phyloP scores from a whole-genome alignment of 331 rosid genomes.

The Malus hybrid region DNA sequence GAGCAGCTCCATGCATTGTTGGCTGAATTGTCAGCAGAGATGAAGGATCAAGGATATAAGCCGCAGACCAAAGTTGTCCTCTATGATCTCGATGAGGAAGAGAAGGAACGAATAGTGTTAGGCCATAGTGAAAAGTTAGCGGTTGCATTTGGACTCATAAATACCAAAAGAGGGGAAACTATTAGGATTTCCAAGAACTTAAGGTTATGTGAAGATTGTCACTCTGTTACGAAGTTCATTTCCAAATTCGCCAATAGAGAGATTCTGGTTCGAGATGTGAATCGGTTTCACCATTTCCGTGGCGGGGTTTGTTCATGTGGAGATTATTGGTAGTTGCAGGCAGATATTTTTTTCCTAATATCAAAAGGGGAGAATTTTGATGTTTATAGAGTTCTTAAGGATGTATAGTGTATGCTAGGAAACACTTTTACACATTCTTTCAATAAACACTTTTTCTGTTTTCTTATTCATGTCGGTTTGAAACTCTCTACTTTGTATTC shows the following conservation, averaged over 20 bases:
- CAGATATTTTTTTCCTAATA: not conserved
- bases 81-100: constrained; percentile 29
- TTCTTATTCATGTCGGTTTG: not conserved
- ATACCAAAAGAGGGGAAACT: constrained; percentile 14
- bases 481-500: not conserved
- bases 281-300: constrained; percentile 28
- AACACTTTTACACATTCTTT: not conserved
- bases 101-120: constrained; percentile 25
- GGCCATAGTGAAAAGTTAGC: constrained; percentile 33
- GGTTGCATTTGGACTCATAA: constrained; percentile 29
- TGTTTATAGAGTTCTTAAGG: not conserved
- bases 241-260: constrained; percentile 25
- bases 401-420: not conserved
- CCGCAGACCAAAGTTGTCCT: constrained; percentile 26
- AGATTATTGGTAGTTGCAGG: constrained; percentile 25
- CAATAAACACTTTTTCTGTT: not conserved
- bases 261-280: constrained; percentile 31
- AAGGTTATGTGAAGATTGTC: constrained; percentile 32
- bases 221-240: constrained; percentile 22
- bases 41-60: constrained; percentile 26
- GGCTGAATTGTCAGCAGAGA: constrained; percentile 19
- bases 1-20: constrained; percentile 26
- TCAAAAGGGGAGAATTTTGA: not conserved
- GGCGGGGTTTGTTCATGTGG: constrained; percentile 27
- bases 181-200: constrained; percentile 33